Conservation (phyloP, 2,329 filamentous ascomycete genomes). For the Dichotomopilus funicola region DNA sequence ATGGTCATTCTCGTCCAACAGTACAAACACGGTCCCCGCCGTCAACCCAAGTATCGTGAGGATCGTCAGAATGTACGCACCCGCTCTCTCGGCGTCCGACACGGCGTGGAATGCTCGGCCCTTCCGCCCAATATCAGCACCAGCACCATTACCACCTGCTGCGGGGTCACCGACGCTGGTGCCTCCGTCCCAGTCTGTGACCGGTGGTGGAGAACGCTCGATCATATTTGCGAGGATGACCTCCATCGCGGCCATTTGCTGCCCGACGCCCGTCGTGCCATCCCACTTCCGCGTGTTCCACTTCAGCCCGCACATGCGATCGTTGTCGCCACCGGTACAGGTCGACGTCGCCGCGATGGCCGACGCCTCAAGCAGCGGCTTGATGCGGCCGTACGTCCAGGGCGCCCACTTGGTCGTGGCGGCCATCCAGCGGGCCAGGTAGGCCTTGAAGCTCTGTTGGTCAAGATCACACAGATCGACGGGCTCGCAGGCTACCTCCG, state of each 20-base stretch:
- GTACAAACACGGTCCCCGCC: conserved; percentile 44
- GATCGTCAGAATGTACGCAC: conserved; percentile 40
- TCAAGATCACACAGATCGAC: conserved; percentile 55
- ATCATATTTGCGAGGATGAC: conserved; percentile 58
- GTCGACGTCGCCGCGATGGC: conserved; percentile 51
- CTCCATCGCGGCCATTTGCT: conserved; percentile 65
- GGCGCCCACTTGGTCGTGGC: conserved; percentile 58
- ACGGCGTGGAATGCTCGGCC: conserved; percentile 32
- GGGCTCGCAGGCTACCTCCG: conserved; percentile 59
- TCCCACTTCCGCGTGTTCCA: conserved; percentile 53
- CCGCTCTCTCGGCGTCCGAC: conserved; percentile 58
- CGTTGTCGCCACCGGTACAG: conserved; percentile 51
- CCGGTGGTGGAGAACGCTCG: conserved; percentile 34
- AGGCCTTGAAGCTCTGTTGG: conserved; percentile 59
- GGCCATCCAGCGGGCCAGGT: conserved; percentile 55
- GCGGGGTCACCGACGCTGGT: conserved; percentile 40
- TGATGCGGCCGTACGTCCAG: conserved; percentile 47
- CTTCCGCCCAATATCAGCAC: conserved; percentile 39
- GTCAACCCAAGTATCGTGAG: conserved; percentile 49
- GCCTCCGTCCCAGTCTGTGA: conserved; percentile 50
- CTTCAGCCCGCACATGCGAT: conserved; percentile 52
- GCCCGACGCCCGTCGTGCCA: conserved; percentile 55
- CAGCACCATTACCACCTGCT: conserved; percentile 38
- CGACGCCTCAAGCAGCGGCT: conserved; percentile 47
- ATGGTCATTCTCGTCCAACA: conserved; percentile 41